Evolutionary conservation across 2,329 filamentous ascomycete genomes (phyloP), one percentile per base, ranked within the genome.

Genomic region (Cladosporium sp.): DNA sequence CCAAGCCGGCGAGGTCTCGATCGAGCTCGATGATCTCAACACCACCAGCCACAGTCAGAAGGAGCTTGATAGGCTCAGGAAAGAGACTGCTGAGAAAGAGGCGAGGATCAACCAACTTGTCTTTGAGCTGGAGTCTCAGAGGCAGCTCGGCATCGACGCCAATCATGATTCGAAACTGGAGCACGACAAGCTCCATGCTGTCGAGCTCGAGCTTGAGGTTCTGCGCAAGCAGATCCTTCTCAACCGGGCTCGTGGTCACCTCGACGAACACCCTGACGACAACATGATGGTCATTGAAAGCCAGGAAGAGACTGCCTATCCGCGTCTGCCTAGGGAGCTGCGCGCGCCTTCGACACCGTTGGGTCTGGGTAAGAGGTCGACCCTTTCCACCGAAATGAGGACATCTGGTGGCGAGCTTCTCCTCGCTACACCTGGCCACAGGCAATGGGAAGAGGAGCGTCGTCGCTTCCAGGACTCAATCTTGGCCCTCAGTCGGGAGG

Each of bases 381-480:
- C 35, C 5, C 45, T 53, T 13, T 25, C 49, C 3, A 20, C 19
- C n/a, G 37, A 36, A 25, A 51, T 57, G 8, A 50, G 56, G n/a
- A 25, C 40, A n/a, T 59, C 53, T 6, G 37, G 44, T 19, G 32
- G 40, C 36, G 47, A 48, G 20, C 40, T 47, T 3, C 22, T 42
- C 13, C 64, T 70, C 17, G 58, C 58, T n/a, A 55, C 52, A 19
- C 52, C 52, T 22, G 52, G 52, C 19, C 52, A 55, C 19, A 35
- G 40, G 32, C 52, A 47, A 28, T 55, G 52, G 52, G 52, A 55
- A 25, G 52, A 55, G 25, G 68, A 72, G 57, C 69, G 73, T 19
- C 57, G 65, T 13, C 57, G 62, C 28, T 72, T 73, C 25, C 72
- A 77, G 47, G 68, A 74, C 52, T 73, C 75, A 54, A 72, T 79